Base-by-base conservation (phyloP, 768 basidiomycete species). In the Trichaptum fuscoviolaceum region DNA sequence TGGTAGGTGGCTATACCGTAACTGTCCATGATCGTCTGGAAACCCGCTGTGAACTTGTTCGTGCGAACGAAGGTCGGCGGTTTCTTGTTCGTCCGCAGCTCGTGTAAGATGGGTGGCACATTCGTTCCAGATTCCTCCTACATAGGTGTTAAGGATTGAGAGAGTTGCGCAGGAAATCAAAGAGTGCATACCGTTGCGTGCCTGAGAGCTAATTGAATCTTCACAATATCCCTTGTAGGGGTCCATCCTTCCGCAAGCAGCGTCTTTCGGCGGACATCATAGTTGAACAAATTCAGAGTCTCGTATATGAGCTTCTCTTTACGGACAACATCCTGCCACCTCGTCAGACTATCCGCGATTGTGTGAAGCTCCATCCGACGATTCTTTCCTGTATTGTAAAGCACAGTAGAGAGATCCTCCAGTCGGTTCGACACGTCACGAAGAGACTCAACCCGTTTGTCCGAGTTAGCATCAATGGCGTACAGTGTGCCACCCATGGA, bases 401-500 rank as follows among this genome's bases (percentile, higher is more conserved):
- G 81, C 18, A 96, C 90, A 8, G 85, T 87, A 74, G 95, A 87
- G 59, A 99, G 79, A 74, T 99, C 97, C 75, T 99, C 96, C 61
- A 99, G 84, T 65, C 96, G 90, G 57, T 81, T 83, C 0, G 89
- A 86, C 35, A 99, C 95, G 70, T 98, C 95, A 42, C 90, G 88
- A 65, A 99, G 86, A 34, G 95, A 88, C 62, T 96, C 92, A 15
- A 88, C 83, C 58, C 97, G 94, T 77, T 93, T 96, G 78, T 96
- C 95, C 2, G 91, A 87, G 70, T 96, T 95, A 42, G 95, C 82
- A 75, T 99, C 96, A 74, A 99, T 97, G 52, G 95, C 94, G 78
- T 96, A 99, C 65, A 99, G 81, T 0, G 95, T 98, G 2, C 91
- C 97, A 42, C 97, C 96, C 91, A 99, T 98, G n/a, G 95, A 96